These are phyloP conservation scores for Cruciata laevipes DNA, from an alignment of 257 asterid genomes.

Conservation along the genomic window DNA sequence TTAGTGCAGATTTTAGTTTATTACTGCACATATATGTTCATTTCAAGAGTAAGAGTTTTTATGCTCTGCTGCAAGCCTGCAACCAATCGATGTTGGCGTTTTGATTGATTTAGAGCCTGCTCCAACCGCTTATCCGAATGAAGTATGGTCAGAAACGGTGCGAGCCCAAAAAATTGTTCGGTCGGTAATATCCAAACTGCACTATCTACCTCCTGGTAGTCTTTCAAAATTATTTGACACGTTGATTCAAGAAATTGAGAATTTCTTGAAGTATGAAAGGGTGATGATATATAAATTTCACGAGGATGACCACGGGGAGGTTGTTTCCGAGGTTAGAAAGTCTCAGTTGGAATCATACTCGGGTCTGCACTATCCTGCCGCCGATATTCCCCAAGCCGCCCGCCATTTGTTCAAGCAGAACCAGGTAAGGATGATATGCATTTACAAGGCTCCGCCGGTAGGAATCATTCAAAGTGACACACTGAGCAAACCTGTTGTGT, in stretches of 20 bases:
- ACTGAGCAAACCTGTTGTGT: conserved; percentile 41
- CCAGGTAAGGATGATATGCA: conserved; percentile 47
- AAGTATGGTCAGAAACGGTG: conserved; percentile 43
- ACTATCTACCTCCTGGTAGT: conserved; percentile 50
- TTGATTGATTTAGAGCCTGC: conserved; percentile 72
- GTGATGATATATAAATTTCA: conserved; percentile 67
- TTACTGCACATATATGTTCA: conserved; percentile 41
- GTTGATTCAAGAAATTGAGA: conserved; percentile 52
- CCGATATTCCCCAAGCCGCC: conserved; percentile 62
- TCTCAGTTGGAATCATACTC: conserved; percentile 54
- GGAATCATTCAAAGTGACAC: conserved; percentile 43
- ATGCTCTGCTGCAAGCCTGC: conserved; percentile 69
- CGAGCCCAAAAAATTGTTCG: conserved; percentile 53
- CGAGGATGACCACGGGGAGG: conserved; percentile 62
- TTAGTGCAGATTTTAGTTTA: no score
- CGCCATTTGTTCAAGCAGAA: conserved; percentile 57
- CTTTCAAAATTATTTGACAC: conserved; percentile 46
- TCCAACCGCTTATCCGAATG: conserved; percentile 35
- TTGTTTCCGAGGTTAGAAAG: conserved; percentile 51
- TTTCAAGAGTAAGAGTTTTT: conserved; percentile 40
- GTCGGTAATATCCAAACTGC: conserved; percentile 47
- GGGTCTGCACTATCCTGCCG: conserved; percentile 68
- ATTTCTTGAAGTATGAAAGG: conserved; percentile 56
- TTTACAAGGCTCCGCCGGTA: conserved; percentile 43
- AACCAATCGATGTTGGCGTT: conserved; percentile 56